These are phyloP conservation scores for Moricandia moricandioides DNA, from an alignment of 345 rosid species.

Conservation along the genomic window DNA sequence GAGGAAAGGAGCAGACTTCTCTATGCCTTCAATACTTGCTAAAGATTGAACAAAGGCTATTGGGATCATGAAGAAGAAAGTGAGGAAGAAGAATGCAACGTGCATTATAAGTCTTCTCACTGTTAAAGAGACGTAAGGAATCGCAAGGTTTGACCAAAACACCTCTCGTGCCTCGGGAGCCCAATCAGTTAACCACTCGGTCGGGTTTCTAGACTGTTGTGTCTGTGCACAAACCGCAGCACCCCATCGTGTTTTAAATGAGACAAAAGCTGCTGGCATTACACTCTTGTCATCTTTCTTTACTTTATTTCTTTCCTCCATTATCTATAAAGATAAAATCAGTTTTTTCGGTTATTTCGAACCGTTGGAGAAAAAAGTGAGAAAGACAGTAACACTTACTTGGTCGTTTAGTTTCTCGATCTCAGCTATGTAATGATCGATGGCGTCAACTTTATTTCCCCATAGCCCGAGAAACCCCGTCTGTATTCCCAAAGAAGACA, in stretches of 20 bases:
- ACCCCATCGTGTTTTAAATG: conserved; percentile 93
- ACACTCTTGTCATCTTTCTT: conserved; percentile 60
- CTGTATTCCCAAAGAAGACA: conserved; percentile 37
- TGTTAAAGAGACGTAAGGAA: conserved; percentile 73
- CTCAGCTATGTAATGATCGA: conserved; percentile 58
- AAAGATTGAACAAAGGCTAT: conserved; percentile 85
- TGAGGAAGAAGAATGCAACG: conserved; percentile 88
- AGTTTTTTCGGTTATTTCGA: not conserved
- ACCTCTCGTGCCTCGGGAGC: conserved; percentile 95
- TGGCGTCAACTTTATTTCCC: conserved; percentile 81
- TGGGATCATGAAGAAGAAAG: conserved; percentile 94
- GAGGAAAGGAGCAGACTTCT: conserved; percentile 66
- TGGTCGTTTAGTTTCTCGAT: conserved; percentile 62
- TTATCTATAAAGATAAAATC: conserved; percentile 44
- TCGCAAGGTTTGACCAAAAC: conserved; percentile 80
- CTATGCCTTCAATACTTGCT: conserved; percentile 85
- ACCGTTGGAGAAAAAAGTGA: not conserved
- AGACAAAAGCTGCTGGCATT: conserved; percentile 96
- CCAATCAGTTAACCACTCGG: conserved; percentile 94
- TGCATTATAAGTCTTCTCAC: conserved; percentile 74
- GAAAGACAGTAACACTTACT: conserved; percentile 47
- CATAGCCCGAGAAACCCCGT: conserved; percentile 81
- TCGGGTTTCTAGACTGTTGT: conserved; percentile 81
- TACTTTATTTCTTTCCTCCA: conserved; percentile 61
- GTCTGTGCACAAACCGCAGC: conserved; percentile 99